Conservation (phyloP, 306 rosid species). For the Fagus sylvatica region DNA sequence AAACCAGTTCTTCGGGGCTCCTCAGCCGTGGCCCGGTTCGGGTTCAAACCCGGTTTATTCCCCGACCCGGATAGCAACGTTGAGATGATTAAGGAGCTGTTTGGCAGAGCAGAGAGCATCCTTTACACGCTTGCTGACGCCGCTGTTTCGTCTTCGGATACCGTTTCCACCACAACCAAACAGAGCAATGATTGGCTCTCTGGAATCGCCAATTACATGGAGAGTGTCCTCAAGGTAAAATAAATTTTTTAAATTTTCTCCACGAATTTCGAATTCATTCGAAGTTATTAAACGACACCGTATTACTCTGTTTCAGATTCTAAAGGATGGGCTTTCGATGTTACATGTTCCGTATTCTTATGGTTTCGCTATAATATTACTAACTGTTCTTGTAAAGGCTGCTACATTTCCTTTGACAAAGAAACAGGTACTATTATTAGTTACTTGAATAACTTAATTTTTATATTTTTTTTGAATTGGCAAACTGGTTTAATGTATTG, state of each 20-base stretch:
- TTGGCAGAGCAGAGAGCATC: conserved; percentile 68
- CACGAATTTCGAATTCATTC: background rate
- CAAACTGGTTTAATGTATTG: background rate
- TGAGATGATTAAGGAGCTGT: conserved; percentile 42
- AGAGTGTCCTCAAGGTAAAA: conserved; percentile 68
- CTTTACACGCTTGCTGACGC: conserved; percentile 88
- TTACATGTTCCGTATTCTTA: conserved; percentile 85
- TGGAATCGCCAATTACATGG: conserved; percentile 82
- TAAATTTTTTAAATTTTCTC: background rate
- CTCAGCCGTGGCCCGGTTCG: conserved; percentile 53
- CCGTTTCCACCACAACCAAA: conserved; percentile 39
- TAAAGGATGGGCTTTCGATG: conserved; percentile 81
- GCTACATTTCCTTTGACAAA: conserved; percentile 84
- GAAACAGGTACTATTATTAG: conserved; percentile 60
- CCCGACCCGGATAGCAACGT: conserved; percentile 53
- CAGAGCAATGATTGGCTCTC: conserved; percentile 87
- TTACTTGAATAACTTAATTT: background rate
- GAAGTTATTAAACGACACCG: background rate
- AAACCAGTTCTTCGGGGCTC: conserved; percentile 60
- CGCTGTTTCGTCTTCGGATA: conserved; percentile 68
- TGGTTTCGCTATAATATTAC: conserved; percentile 95
- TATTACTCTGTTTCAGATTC: conserved; percentile 52
- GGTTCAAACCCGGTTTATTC: conserved; percentile 51
- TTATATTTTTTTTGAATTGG: background rate
- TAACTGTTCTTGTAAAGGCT: conserved; percentile 81